These are phyloP conservation scores for Botrytis tulipae DNA, from an alignment of 2,329 filamentous ascomycete genomes.

Conservation along the genomic window DNA sequence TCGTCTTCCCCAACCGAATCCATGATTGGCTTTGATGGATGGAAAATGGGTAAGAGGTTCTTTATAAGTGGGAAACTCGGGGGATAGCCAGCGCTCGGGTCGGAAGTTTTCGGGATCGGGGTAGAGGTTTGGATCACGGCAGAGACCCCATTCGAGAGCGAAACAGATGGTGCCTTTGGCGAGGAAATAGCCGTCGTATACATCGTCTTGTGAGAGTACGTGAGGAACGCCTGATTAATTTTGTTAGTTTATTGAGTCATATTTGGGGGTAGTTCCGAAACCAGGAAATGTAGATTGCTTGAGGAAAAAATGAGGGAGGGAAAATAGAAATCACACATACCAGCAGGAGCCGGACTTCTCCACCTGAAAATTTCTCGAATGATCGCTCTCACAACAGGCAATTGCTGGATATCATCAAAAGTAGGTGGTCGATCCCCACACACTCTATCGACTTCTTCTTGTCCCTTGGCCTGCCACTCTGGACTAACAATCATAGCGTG, in stretches of 20 bases:
- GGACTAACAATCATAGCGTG: conserved; percentile 29
- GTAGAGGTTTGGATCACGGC: conserved; percentile 41
- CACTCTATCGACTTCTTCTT: conserved; percentile 48
- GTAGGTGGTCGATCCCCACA: conserved; percentile 49
- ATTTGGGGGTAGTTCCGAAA: conserved; percentile 29
- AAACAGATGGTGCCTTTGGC: conserved; percentile 41
- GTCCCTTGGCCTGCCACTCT: conserved; percentile 32
- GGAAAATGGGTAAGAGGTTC: conserved; percentile 45
- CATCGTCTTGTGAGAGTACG: conserved; percentile 51
- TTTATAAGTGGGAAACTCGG: conserved; percentile 33
- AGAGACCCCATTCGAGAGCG: conserved; percentile 30
- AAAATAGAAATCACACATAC: conserved; percentile 39
- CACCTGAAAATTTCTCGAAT: conserved; percentile 44
- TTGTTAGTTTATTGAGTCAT: neutral
- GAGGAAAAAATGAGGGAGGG: no score
- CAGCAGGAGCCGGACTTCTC: conserved; percentile 19
- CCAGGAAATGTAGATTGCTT: neutral
- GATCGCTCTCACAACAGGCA: conserved; percentile 47
- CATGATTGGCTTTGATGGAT: conserved; percentile 44
- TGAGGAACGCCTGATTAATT: conserved; percentile 54
- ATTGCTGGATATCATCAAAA: conserved; percentile 45
- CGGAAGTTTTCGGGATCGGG: conserved; percentile 44
- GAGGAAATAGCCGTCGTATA: conserved; percentile 44
- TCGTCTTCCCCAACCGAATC: conserved; percentile 52
- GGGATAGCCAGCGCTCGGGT: conserved; percentile 36